Evolutionary conservation across 1,284 basidiomycete species (phyloP).

Genomic region (Vanrija pseudolonga): DNA sequence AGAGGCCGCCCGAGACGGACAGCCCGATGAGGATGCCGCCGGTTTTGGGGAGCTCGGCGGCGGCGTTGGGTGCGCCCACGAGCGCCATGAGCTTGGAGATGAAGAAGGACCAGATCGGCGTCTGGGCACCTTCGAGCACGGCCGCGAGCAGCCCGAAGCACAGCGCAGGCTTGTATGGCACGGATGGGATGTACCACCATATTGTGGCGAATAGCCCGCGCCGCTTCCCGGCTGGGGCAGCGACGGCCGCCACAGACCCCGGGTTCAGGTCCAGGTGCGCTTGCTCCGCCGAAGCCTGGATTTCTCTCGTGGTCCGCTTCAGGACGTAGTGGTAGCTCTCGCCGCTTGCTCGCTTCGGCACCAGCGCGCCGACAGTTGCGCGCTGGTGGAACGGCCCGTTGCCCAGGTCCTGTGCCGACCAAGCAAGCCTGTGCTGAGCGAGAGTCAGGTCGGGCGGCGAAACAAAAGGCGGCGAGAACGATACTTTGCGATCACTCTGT

Average conservation of each 20-base stretch:
- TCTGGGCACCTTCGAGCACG: constrained; percentile 71
- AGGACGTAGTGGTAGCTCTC: no score
- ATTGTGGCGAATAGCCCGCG: constrained; percentile 33
- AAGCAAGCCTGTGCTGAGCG: constrained; percentile 30
- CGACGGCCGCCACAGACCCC: not conserved
- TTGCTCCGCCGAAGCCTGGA: no score
- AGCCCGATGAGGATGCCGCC: constrained; percentile 59
- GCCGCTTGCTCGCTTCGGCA: no score
- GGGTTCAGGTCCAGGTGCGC: no score
- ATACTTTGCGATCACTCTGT: no score
- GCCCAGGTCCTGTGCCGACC: constrained; percentile 24
- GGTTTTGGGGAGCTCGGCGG: constrained; percentile 52
- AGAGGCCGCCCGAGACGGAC: constrained; percentile 69
- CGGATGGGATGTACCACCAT: constrained; percentile 62
- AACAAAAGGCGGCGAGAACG: no score
- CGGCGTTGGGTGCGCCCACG: constrained; percentile 63
- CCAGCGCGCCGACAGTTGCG: no score
- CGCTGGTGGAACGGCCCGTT: not conserved
- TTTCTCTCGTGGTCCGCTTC: no score
- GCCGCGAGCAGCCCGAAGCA: constrained; percentile 64
- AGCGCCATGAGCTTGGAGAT: constrained; percentile 77
- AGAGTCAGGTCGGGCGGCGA: constrained; percentile 16
- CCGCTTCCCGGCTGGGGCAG: not conserved
- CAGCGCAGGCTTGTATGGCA: constrained; percentile 71
- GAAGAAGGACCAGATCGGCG: constrained; percentile 85